Percentiles rank a stretch among this genome's conserved stretches.
phyloP scores from a whole-genome alignment of 2,329 filamentous ascomycete genomes.

The Emmonsia crescens region DNA sequence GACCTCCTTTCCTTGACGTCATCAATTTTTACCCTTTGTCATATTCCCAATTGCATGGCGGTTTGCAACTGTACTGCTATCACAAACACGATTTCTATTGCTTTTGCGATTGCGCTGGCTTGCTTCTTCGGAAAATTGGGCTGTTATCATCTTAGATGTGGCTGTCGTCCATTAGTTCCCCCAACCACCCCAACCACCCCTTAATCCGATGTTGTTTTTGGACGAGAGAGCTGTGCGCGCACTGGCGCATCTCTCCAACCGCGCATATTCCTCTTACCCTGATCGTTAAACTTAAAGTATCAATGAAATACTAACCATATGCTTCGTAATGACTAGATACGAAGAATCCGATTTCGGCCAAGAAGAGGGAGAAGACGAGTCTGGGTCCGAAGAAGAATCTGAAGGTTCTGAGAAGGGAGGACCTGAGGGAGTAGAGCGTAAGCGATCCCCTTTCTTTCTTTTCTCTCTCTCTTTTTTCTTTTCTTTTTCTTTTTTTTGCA shows the following conservation, averaged over 20 bases:
- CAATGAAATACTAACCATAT: neutral
- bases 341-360: conserved; percentile 23
- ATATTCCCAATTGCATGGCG: neutral
- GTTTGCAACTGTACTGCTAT: neutral
- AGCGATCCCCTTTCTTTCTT: neutral
- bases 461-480: neutral
- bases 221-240: neutral
- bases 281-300: neutral
- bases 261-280: neutral
- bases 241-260: neutral
- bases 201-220: neutral
- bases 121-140: neutral
- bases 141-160: neutral
- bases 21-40: neutral
- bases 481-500: too few species aligned
- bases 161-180: neutral
- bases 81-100: neutral
- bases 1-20: conserved; percentile 2
- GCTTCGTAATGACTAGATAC: conserved; percentile 16
- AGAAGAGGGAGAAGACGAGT: conserved; percentile 12
- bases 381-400: conserved; percentile 14
- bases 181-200: neutral
- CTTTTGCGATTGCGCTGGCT: neutral
- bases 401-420: conserved; percentile 10
- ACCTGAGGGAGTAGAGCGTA: conserved; percentile 11